Evolutionary conservation across 345 rosid species (phyloP).

Genomic region (Microcos paniculata): DNA sequence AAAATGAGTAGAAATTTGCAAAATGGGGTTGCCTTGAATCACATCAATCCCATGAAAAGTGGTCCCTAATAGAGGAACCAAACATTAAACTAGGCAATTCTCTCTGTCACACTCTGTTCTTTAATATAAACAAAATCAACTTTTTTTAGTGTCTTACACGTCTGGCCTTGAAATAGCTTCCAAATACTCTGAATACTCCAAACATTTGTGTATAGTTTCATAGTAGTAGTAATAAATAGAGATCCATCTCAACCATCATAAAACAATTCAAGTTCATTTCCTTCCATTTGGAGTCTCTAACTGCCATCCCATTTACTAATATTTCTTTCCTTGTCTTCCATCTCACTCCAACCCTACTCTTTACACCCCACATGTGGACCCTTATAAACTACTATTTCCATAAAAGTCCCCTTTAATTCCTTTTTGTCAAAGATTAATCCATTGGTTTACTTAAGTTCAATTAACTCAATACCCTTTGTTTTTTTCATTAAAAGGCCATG

Average conservation of each 20-base stretch:
- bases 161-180: background rate
- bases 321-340: background rate
- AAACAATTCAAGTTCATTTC: background rate
- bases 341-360: background rate
- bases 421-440: background rate
- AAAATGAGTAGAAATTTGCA: background rate
- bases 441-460: background rate
- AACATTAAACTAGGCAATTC: background rate
- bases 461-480: background rate
- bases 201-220: background rate
- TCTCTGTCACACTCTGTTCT: background rate
- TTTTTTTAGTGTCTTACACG: background rate
- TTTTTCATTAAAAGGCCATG: no score
- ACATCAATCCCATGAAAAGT: background rate
- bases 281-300: constrained; percentile 4
- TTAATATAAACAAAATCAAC: background rate
- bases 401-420: background rate
- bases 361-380: constrained; percentile 1
- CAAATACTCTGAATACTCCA: background rate
- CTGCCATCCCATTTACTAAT: background rate
- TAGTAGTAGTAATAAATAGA: background rate
- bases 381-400: background rate
- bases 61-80: background rate
- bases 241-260: background rate
- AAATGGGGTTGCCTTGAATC: background rate